Evolutionary conservation across 306 rosid genomes (phyloP), one percentile per base, ranked within the genome.

Genomic region (Betula pendula): DNA sequence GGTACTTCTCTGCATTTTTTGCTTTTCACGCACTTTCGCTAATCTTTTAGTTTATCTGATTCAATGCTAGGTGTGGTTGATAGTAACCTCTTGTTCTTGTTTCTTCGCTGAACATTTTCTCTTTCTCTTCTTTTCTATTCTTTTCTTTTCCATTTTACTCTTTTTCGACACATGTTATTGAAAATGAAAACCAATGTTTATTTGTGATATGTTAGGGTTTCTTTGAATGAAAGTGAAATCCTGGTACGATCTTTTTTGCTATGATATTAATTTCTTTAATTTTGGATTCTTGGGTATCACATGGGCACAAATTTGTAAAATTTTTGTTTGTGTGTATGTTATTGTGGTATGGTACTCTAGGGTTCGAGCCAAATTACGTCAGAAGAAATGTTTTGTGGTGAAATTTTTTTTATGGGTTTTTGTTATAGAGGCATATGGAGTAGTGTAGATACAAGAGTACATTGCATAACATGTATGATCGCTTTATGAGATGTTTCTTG

Each of bases 231-330:
- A 48, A 17, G 52, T 27, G 45, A 53, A 31, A 66, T 76, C 6
- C 67, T 49, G 5, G 22, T 5, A 6, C 22, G 10, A 52, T 52
- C 58, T 52, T n/a, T 52, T n/a, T n/a, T 65, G 11, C 49, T 31
- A 2, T 55, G n/a, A 2, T 48, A n/a, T n/a, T 52, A 52, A 19
- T 52, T 52, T 52, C 58, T 51, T 51, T 51, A n/a, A 51, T 51
- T 52, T 35, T 65, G 13, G 67, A 22, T 76, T 51, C 55, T 51
- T 76, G 33, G 63, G 43, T 15, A 14, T 68, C 48, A 17, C 43
- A 55, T 22, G 20, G 31, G 62, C 14, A 49, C 20, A 14, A 49
- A 49, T 16, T 49, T 49, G n/a, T 49, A 14, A 49, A 5, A 0
- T 55, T 55, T 22, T 3, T 55, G 31, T 22, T 20, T 53, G 49